Base-by-base conservation (phyloP, 805 yeast species). In the Yamadazyma laniorum region DNA sequence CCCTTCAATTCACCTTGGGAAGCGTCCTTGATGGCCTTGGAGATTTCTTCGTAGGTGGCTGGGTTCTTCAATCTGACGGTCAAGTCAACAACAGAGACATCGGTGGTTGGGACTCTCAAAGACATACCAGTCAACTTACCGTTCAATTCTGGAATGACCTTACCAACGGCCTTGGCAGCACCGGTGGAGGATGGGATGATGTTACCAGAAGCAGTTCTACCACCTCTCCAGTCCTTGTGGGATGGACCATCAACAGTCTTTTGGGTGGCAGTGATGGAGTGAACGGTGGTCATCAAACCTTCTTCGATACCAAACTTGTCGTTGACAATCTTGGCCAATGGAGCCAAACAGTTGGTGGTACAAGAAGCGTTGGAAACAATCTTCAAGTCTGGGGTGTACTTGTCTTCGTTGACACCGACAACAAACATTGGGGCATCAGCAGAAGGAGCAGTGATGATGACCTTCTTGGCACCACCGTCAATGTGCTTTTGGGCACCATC, bases 191-290 rank as follows among this genome's bases (percentile, higher is more conserved):
- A 86, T 62, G 96, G 96, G 55, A 88, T 88, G 68, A 88, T 85
- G 84, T 88, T 88, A 64, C 90, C 95, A 48, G 91, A 83, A 64
- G 95, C 95, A 56, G 95, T 84, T 77, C 96, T 85, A 69, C 96
- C 96, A 67, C 96, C 95, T 81, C 96, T 84, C 96, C 96, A 88
- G 79, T 88, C 96, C 80, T 88, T 88, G 80, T 82, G 88, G 66
- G 95, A 86, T 58, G 96, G 95, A 73, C 96, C 96, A 68, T 88
- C 96, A 51, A 88, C 96, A 48, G 95, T 84, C 82, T 88, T 88
- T 74, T 88, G 96, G 59, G 96, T 85, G 56, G 96, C 96, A 53
- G 96, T 88, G 73, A 86, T 84, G 63, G 96, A 85, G 80, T 88
- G 96, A 52, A 88, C 90, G 49, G 96, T 88, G 71, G 96, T 88